phyloP scores from a whole-genome alignment of 352 stramenopile species.

The Globisporangium lucens region DNA sequence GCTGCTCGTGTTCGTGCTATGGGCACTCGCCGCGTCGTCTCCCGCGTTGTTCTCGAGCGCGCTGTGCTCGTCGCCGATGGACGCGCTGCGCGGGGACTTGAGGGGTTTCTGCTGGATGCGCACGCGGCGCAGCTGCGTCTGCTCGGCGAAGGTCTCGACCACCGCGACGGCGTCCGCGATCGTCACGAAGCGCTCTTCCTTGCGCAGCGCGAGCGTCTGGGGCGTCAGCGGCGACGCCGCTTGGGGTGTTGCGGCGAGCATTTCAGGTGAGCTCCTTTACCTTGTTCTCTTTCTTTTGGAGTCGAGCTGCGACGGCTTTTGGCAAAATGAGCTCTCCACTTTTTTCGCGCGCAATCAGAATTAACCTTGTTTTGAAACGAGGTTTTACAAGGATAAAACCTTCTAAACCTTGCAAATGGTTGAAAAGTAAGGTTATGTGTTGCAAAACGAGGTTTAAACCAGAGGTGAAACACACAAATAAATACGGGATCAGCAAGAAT shows the following conservation, averaged over 20 bases:
- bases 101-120: constrained; percentile 39
- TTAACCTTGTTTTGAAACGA: constrained; percentile 2
- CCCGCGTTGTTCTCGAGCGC: background rate
- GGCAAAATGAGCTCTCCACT: constrained; percentile 20
- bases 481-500: no score
- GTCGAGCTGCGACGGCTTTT: constrained; percentile 45
- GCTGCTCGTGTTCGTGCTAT: background rate
- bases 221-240: background rate
- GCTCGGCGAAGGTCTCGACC: constrained; percentile 54
- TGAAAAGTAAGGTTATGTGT: no score
- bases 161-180: constrained; percentile 61
- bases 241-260: background rate
- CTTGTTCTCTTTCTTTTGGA: constrained; percentile 3
- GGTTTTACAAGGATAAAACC: background rate
- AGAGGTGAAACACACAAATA: no score
- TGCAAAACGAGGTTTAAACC: no score
- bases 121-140: constrained; percentile 50
- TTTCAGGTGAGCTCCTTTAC: background rate
- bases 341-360: background rate
- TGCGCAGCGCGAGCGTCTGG: constrained; percentile 29
- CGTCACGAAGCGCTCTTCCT: constrained; percentile 60
- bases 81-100: constrained; percentile 6
- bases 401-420: no score
- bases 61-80: constrained; percentile 10
- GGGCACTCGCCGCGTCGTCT: background rate